Evolutionary conservation across 2,329 filamentous ascomycete species (phyloP).

Genomic region (Penicillium sp.): DNA sequence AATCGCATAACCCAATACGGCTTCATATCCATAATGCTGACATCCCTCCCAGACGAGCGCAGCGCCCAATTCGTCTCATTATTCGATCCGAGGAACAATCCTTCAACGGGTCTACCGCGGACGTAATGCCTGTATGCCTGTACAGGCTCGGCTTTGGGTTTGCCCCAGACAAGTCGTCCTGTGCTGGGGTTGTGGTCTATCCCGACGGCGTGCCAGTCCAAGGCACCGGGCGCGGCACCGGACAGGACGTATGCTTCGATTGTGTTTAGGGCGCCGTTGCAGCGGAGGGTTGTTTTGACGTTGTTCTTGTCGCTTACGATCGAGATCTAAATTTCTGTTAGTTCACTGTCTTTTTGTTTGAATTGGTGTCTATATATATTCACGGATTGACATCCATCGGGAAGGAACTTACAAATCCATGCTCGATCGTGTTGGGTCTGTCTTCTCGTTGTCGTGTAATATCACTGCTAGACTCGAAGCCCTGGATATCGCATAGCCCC

Average conservation of each 20-base stretch:
- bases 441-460: constrained; percentile 7
- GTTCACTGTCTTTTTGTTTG: neutral
- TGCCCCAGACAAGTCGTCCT: constrained; percentile 13
- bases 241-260: constrained; percentile 16
- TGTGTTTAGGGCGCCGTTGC: constrained; percentile 13
- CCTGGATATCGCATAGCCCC: constrained; percentile 7
- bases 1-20: constrained; percentile 15
- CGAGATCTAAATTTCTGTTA: constrained; percentile 4
- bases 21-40: constrained; percentile 5
- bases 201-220: constrained; percentile 14
- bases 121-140: constrained; percentile 9
- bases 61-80: constrained; percentile 8
- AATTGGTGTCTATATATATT: too few species aligned
- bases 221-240: neutral
- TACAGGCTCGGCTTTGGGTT: neutral
- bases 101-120: neutral
- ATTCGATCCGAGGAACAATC: constrained; percentile 9
- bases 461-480: constrained; percentile 9
- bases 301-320: constrained; percentile 2
- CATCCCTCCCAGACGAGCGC: constrained; percentile 7
- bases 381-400: neutral
- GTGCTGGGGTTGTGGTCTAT: constrained; percentile 9
- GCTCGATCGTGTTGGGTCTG: constrained; percentile 1
- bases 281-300: constrained; percentile 11
- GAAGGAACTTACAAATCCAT: constrained; percentile 8